phyloP scores from a whole-genome alignment of 2,329 filamentous ascomycete genomes.

The Ophiostoma australiae region DNA sequence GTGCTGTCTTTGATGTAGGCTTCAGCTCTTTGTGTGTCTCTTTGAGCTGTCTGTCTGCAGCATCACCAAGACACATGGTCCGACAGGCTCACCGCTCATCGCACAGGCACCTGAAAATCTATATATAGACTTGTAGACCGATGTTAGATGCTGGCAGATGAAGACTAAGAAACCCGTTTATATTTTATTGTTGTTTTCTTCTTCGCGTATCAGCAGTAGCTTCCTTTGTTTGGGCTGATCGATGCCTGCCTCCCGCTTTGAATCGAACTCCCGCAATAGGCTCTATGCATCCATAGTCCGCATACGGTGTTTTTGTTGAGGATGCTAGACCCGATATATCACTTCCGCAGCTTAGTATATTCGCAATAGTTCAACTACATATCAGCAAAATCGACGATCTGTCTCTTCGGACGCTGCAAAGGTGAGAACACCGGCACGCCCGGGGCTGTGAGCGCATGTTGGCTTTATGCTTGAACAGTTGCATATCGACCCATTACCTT shows the following conservation, averaged over 20 bases:
- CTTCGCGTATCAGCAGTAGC: background rate
- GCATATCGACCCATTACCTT: too few species aligned
- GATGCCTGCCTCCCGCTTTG: background rate
- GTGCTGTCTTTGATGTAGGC: background rate
- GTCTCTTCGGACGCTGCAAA: too few species aligned
- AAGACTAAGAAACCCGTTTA: too few species aligned
- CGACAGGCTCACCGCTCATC: background rate
- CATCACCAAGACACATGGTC: background rate
- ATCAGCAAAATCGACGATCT: too few species aligned
- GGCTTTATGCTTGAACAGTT: too few species aligned
- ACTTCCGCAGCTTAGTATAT: too few species aligned
- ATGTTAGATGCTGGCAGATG: too few species aligned
- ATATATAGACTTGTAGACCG: background rate
- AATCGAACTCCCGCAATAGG: constrained; percentile 1
- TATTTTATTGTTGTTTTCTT: background rate
- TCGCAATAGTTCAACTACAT: too few species aligned
- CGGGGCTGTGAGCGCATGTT: too few species aligned
- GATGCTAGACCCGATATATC: background rate
- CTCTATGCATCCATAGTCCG: background rate
- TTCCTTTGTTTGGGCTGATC: background rate
- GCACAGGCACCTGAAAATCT: background rate
- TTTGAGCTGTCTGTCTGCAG: background rate
- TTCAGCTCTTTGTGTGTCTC: background rate
- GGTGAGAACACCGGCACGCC: too few species aligned
- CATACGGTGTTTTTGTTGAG: background rate